These are phyloP conservation scores for Camellia lanceoleosa DNA, from an alignment of 148 eudicot genomes.

Conservation along the genomic window DNA sequence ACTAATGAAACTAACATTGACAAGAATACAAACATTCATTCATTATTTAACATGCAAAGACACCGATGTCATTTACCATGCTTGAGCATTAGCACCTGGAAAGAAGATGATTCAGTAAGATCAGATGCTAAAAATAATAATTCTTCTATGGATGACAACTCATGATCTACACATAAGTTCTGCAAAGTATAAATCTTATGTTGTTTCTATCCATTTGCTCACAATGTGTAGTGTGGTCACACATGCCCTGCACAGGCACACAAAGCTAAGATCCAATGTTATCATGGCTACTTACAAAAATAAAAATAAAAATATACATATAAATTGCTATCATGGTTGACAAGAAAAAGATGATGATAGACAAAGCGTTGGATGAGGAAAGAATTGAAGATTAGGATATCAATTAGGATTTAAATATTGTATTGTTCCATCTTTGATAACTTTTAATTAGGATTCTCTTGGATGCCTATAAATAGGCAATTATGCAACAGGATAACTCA, in stretches of 20 bases:
- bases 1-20: not conserved
- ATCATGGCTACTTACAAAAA: too few relatives aligned
- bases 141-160: not conserved
- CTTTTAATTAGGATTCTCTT: too few relatives aligned
- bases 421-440: too few relatives aligned
- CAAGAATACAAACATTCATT: not conserved
- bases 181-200: not conserved
- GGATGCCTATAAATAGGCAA: too few relatives aligned
- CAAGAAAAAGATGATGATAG: too few relatives aligned
- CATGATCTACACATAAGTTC: not conserved
- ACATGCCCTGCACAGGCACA: not conserved
- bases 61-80: not conserved
- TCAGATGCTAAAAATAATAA: not conserved
- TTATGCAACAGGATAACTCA: too few relatives aligned
- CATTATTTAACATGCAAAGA: not conserved
- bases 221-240: not conserved
- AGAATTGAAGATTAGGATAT: too few relatives aligned
- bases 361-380: too few relatives aligned
- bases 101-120: not conserved
- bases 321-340: too few relatives aligned
- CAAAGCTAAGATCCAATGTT: not conserved
- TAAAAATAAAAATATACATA: too few relatives aligned
- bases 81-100: constrained; percentile 5
- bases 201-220: not conserved
- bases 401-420: too few relatives aligned